These are phyloP conservation scores for Scleroderma bovista DNA, from an alignment of 768 basidiomycete species.

Conservation along the genomic window DNA sequence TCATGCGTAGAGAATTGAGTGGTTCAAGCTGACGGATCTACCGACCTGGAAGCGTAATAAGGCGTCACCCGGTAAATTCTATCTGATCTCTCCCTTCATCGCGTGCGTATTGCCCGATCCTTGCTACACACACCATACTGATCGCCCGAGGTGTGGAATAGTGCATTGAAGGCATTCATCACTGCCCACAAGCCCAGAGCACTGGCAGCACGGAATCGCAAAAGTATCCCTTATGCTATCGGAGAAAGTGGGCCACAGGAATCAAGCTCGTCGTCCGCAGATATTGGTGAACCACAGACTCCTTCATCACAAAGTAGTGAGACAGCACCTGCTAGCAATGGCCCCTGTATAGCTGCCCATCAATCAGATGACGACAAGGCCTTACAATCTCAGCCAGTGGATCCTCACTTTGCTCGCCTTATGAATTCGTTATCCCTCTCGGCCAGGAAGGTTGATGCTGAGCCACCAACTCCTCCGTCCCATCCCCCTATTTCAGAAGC, in stretches of 20 bases:
- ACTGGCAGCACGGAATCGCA: constrained; percentile 31
- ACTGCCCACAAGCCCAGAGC: constrained; percentile 54
- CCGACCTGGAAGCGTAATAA: constrained; percentile 89
- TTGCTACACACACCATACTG: constrained; percentile 1
- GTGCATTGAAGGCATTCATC: constrained; percentile 57
- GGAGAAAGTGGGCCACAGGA: constrained; percentile 43
- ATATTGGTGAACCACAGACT: constrained; percentile 56
- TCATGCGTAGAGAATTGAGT: constrained; percentile 79
- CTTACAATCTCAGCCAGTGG: constrained; percentile 34
- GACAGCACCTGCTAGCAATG: constrained; percentile 23
- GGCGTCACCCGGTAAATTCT: constrained; percentile 73
- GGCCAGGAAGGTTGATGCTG: constrained; percentile 26
- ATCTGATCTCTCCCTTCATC: constrained; percentile 93
- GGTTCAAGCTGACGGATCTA: constrained; percentile 86
- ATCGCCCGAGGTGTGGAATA: constrained; percentile 4
- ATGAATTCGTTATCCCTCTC: constrained; percentile 60
- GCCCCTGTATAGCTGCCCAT: constrained; percentile 17
- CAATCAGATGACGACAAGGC: constrained; percentile 30
- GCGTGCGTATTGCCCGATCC: constrained; percentile 41
- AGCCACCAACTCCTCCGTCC: constrained; percentile 3
- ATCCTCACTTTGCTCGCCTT: constrained; percentile 69
- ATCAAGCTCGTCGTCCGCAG: constrained; percentile 62
- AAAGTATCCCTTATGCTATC: constrained; percentile 18
- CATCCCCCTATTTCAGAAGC: background rate
- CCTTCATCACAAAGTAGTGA: constrained; percentile 57